Base-by-base conservation (phyloP, 225 moss, liverwort and hornwort genomes). In the Neckera pumila region DNA sequence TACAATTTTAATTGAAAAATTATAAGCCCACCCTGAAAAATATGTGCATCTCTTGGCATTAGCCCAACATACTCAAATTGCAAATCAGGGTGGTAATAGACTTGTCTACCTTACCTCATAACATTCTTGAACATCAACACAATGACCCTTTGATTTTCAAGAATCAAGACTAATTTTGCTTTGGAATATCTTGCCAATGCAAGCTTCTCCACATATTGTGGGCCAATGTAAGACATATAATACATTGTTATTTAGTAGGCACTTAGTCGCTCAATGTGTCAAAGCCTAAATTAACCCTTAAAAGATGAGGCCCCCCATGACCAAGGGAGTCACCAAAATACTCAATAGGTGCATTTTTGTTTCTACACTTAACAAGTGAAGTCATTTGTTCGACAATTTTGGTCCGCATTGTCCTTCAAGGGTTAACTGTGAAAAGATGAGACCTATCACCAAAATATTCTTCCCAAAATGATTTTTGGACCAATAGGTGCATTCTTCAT, bases 391-490 rank as follows among this genome's bases (percentile, higher is more conserved):
- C 12, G 49, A 49, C 12, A 49, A 12, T 49, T 49, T 49, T 49
- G 12, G 49, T 49, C 12, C 12, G 3, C 49, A 49, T 12, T 12
- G 13, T 49, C 49, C 13, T 49, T 49, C 12, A 49, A 49, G 49
- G 49, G 51, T 51, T 71, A 26, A 5, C 0, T 0, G 0, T 38
- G 1, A 23, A 40, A 70, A 1, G 25, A 25, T 1, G 5, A 25
- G 8, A 40, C 14, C 3, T 40, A 14, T 25, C 2, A 38, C 22
- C 4, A 70, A 40, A 25, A 7, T 40, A 8, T 0, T 40, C 14
- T 14, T 5, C 3, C 15, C 25, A 40, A 40, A 70, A 70, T 45
- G 0, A 47, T 47, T 10, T 45, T 17, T 6, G 17, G 30, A 73
- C 3, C 4, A 45, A 11, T 2, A 73, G 1, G 17, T 45, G 30